Evolutionary conservation across 23 red algal genomes (phyloP).

Genomic region (Chondrus crispus): DNA sequence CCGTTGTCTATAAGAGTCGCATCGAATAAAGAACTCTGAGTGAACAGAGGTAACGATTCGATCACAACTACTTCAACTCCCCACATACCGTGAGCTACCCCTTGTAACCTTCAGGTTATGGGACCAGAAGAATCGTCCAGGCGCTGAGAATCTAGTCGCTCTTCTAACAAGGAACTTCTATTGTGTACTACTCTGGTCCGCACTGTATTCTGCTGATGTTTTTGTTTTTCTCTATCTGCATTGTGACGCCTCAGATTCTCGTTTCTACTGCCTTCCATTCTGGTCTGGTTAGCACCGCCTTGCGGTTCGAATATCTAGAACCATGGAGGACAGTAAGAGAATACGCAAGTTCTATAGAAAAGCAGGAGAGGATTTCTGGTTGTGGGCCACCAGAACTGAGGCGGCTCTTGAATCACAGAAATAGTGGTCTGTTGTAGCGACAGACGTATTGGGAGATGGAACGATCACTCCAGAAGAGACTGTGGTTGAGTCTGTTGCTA

Average conservation of each 20-base stretch:
- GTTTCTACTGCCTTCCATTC: not conserved
- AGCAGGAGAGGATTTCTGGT: constrained; percentile 4
- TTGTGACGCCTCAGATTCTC: not conserved
- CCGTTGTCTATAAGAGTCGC: no score
- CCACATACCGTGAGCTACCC: no score
- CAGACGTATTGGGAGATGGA: not conserved
- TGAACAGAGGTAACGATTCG: no score
- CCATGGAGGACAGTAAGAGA: not conserved
- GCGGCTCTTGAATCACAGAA: not conserved
- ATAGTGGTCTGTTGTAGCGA: not conserved
- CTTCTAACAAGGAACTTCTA: no score
- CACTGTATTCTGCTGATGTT: no score
- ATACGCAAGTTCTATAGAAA: not conserved
- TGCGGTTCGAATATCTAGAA: not conserved
- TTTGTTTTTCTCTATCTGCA: no score
- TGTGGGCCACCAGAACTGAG: not conserved
- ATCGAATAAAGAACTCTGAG: no score
- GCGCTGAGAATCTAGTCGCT: no score
- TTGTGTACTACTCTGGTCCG: no score
- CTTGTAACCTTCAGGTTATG: no score
- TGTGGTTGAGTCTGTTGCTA: not conserved
- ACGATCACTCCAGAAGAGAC: not conserved
- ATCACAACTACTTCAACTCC: no score
- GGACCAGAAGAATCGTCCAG: no score
- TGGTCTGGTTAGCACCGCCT: not conserved